A percentile compares a stretch with the other conserved stretches of the same genome.
Conservation (phyloP, 2,329 filamentous ascomycete genomes). For the Fusarium pininemorale region DNA sequence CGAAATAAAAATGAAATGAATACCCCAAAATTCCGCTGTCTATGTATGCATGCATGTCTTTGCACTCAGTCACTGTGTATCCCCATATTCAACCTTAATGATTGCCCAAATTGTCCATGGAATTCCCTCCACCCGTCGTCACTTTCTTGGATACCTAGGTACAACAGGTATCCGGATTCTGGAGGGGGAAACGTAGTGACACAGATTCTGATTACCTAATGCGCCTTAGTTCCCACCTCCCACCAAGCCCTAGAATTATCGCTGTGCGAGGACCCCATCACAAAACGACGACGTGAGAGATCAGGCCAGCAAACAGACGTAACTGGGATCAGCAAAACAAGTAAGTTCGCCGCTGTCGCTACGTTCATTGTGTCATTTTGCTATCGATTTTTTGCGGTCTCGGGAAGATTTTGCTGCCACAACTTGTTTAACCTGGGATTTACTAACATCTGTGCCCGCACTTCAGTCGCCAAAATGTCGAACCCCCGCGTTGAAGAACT, state of each 20-base stretch:
- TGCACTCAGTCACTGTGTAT: not conserved
- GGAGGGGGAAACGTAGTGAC: conserved; percentile 15
- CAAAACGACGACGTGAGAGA: conserved; percentile 50
- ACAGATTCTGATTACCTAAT: conserved; percentile 52
- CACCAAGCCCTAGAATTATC: conserved; percentile 59
- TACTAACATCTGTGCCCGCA: conserved; percentile 44
- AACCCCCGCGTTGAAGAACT: conserved; percentile 98
- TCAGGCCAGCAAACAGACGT: conserved; percentile 45
- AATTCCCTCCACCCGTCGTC: conserved; percentile 14
- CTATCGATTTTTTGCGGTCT: conserved; percentile 24
- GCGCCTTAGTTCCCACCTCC: conserved; percentile 47
- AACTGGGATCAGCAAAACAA: conserved; percentile 48
- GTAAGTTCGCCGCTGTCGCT: conserved; percentile 46
- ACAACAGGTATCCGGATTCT: not conserved
- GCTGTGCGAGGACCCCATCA: conserved; percentile 50
- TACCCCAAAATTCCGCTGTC: conserved; percentile 33
- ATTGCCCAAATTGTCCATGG: not conserved
- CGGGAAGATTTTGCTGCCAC: conserved; percentile 28
- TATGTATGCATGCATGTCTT: not conserved
- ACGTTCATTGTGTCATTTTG: conserved; percentile 8
- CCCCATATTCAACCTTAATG: conserved; percentile 11
- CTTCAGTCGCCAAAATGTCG: conserved; percentile 76
- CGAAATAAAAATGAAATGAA: conserved; percentile 45
- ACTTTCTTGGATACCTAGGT: not conserved
- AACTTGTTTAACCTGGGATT: conserved; percentile 32